Conservation (phyloP, 352 stramenopile species). For the Phytophthora megakarya region DNA sequence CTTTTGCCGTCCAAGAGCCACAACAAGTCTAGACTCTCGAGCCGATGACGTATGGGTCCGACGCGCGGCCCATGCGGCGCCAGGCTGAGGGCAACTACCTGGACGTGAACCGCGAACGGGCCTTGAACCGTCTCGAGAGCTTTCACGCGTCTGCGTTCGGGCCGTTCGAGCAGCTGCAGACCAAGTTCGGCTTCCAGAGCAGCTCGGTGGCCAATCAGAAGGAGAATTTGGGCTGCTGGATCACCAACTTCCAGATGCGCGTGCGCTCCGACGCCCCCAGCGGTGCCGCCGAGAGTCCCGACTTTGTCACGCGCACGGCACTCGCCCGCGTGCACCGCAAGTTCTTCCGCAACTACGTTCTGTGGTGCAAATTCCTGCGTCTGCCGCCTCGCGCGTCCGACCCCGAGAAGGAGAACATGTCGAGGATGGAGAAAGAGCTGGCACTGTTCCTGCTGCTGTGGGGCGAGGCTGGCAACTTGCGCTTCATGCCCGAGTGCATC, state of each 20-base stretch:
- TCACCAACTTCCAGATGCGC: conserved; percentile 85
- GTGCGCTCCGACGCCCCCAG: conserved; percentile 47
- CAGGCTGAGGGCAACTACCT: conserved; percentile 84
- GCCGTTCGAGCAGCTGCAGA: conserved; percentile 78
- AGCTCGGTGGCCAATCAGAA: conserved; percentile 84
- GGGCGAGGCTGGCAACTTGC: conserved; percentile 84
- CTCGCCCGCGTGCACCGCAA: conserved; percentile 70
- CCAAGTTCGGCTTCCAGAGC: conserved; percentile 83
- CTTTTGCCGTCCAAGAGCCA: not conserved
- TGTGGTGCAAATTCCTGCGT: conserved; percentile 95
- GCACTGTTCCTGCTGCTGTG: conserved; percentile 83
- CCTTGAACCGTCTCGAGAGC: conserved; percentile 67
- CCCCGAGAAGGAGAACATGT: conserved; percentile 42
- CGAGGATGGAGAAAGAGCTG: conserved; percentile 70
- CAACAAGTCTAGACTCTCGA: not conserved
- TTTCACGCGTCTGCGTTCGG: conserved; percentile 48
- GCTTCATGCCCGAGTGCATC: conserved; percentile 90
- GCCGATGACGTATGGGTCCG: conserved; percentile 28
- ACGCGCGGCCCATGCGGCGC: conserved; percentile 42
- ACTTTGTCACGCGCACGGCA: conserved; percentile 55
- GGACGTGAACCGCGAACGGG: conserved; percentile 60
- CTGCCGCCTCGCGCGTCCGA: conserved; percentile 81
- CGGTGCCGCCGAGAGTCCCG: conserved; percentile 39
- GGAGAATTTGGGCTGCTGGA: conserved; percentile 84
- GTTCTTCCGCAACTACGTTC: conserved; percentile 92